Evolutionary conservation across 257 asterid genomes (phyloP).

Genomic region (Ballota nigra): DNA sequence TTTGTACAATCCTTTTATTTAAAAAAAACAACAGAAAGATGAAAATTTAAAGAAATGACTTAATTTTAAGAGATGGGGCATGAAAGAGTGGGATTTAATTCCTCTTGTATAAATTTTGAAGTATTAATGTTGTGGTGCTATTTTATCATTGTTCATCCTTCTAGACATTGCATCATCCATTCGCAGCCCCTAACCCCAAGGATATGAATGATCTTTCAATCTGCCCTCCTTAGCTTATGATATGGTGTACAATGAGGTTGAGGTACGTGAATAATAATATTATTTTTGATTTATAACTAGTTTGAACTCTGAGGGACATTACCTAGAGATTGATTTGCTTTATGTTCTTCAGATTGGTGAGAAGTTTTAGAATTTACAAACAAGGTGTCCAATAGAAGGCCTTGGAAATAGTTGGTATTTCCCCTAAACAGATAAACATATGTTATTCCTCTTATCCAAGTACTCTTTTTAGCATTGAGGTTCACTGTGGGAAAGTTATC

Average conservation of each 20-base stretch:
- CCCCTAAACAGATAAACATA: constrained; percentile 62
- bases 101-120: too few species aligned
- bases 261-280: constrained; percentile 45
- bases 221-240: constrained; percentile 97
- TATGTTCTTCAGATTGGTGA: constrained; percentile 67
- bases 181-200: constrained; percentile 96
- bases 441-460: constrained; percentile 15
- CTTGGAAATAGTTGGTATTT: constrained; percentile 79
- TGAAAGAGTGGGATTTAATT: too few species aligned
- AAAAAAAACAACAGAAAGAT: background rate
- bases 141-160: constrained; percentile 7
- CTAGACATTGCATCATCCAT: constrained; percentile 98
- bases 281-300: background rate
- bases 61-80: too few species aligned
- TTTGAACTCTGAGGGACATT: background rate
- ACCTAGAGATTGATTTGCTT: constrained; percentile 10
- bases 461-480: background rate
- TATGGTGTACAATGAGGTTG: constrained; percentile 97
- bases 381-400: constrained; percentile 92
- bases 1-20: constrained; percentile 12
- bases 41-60: too few species aligned
- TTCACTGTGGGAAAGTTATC: background rate
- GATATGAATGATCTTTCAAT: constrained; percentile 76
- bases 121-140: background rate
- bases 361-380: constrained; percentile 96